Evolutionary conservation across 371 early-diverging fungal genomes (phyloP), one percentile per base, ranked within the genome.

Genomic region (Mortierella sp.): DNA sequence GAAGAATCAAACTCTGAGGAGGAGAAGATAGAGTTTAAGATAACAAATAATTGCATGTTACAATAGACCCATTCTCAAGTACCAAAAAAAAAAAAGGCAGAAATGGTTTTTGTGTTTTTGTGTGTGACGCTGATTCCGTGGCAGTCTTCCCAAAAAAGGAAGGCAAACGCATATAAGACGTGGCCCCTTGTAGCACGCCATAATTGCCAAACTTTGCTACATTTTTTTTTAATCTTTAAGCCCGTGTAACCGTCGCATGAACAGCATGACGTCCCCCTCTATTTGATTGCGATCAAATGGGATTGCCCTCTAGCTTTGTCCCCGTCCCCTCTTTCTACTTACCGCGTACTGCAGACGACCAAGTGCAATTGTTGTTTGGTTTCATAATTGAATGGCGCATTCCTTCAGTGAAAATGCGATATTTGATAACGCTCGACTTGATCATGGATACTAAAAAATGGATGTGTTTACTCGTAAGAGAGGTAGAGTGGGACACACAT

Each of bases 1-100:
- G 70, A 85, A 86, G 71, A 89, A 75, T 70, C 73, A 76, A 62
- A 78, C 78, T 10, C 45, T 79, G 64, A 70, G 79, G 65, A 73
- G 79, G 68, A 79, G 79, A 68, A 59, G 79, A 51, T 79, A 67
- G 49, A 68, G 22, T 5, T 35, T 26, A 35, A 60, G 35, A 57
- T 47, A 37, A 45, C 45, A 58, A 55, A 57, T 37, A 58, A 40
- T 32, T 24, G 35, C 0, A 26, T 49, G n/a, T 49, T 49, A 20
- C 49, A 49, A 49, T 49, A 49, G 49, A 49, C 5, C 6, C n/a
- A 20, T 49, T 16, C 11, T 49, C 49, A 49, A 20, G 2, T 20
- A 49, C n/a, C 11, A 49, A 16, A 49, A 49, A 16, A 49, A 49
- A 14, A 20, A 49, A 45, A 12, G 14, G 16, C 11, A 20, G 18